Evolutionary conservation across 106 monocot species (phyloP), one percentile per base, ranked within the genome.

Genomic region (Allium cepa): DNA sequence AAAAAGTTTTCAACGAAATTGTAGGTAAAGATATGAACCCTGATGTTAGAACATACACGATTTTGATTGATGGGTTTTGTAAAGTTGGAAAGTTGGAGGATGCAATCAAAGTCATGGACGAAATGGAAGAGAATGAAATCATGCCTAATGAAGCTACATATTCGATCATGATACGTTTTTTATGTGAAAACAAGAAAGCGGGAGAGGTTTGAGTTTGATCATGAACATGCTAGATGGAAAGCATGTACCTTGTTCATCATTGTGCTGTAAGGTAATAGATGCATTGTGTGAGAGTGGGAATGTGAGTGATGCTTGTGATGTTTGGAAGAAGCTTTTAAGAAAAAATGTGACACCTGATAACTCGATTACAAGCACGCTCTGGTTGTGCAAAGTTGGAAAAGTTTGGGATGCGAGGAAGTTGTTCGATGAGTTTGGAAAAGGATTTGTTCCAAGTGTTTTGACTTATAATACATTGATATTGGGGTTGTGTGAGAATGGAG

Each of bases 181-280:
- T 64, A 62, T 96, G 86, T 60, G 80, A 77, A 22, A 74, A 62
- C 69, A 67, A 59, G 53, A 85, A 74, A 61, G 46, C 91, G 0
- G 83, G 79, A n/a, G 91, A 91, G 46, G 91, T 16, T 58, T 88
- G 56, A 88, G 76, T 62, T 66, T 96, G 71, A 70, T 96, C 8
- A 7, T 46, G 1, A 88, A 92, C 49, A 92, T 92, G 86, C 59
- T 92, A 18, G 78, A 80, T 56, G 69, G 18, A 8, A 71, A 73
- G 56, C 71, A 72, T 69, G 68, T 96, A 3, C 88, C 96, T 3
- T 62, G 67, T 13, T 72, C 88, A 0, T 15, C 79, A 0, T 75
- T 88, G 26, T 92, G 96, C 57, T 86, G 83, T 36, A 88, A 85
- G 69, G 86, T 96, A 66, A 84, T 91, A 8, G 91, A 96, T 56